Evolutionary conservation across 2,329 filamentous ascomycete genomes (phyloP).

Genomic region (Talaromyces sp.): DNA sequence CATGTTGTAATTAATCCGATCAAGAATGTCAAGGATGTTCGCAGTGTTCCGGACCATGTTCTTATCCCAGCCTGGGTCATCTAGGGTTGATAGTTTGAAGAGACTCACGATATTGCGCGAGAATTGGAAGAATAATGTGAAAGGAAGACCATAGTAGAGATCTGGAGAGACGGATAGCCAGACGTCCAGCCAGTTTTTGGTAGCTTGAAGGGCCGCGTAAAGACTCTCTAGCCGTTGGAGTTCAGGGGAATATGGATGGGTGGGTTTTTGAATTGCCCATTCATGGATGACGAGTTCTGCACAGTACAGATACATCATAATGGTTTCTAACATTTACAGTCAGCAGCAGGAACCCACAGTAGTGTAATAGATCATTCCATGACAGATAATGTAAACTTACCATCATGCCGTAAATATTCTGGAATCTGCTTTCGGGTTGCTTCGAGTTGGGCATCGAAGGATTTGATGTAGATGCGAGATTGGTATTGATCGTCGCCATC

Average conservation of each 20-base stretch:
- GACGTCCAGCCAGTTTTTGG: slow-evolving; percentile 25
- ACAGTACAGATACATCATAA: slow-evolving; percentile 16
- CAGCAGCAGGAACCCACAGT: slow-evolving; percentile 1
- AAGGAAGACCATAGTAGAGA: slow-evolving; percentile 20
- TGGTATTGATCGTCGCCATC: slow-evolving; percentile 16
- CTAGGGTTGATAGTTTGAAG: slow-evolving; percentile 26
- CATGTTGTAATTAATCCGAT: slow-evolving; percentile 17
- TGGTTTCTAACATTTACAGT: slow-evolving; percentile 8
- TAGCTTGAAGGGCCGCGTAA: slow-evolving; percentile 22
- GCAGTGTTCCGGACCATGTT: slow-evolving; percentile 28
- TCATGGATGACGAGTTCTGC: slow-evolving; percentile 29
- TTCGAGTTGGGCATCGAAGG: slow-evolving; percentile 25
- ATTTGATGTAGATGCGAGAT: slow-evolving; percentile 21
- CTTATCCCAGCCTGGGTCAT: slow-evolving; percentile 32
- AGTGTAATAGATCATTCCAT: too few species aligned
- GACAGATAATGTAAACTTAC: slow-evolving; percentile 20
- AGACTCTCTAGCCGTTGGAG: slow-evolving; percentile 26
- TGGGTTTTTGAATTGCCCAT: slow-evolving; percentile 15
- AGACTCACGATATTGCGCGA: slow-evolving; percentile 22
- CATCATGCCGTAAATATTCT: slow-evolving; percentile 18
- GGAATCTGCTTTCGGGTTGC: slow-evolving; percentile 23
- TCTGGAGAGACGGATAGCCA: slow-evolving; percentile 17
- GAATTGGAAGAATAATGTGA: slow-evolving; percentile 29
- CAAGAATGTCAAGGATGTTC: slow-evolving; percentile 27
- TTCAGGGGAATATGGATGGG: slow-evolving; percentile 23